A percentile compares a stretch with the other conserved stretches of the same genome.
phyloP scores from a whole-genome alignment of 2,329 filamentous ascomycete species.

The Hymenoscyphus albidus region DNA sequence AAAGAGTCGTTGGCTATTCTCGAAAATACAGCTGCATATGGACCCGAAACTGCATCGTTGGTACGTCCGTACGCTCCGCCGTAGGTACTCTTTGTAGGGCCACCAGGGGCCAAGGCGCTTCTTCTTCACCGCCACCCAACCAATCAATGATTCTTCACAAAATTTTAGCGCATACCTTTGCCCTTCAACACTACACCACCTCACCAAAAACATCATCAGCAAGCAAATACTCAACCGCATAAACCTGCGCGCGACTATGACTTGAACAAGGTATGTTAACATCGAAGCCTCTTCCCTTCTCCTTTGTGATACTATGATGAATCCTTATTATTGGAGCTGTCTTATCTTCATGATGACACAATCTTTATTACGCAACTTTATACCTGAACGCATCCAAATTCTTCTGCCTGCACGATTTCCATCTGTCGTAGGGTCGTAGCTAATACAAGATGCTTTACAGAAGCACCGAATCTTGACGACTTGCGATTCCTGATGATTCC shows the following conservation, averaged over 20 bases:
- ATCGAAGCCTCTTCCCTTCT: neutral
- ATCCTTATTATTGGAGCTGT: slow-evolving; percentile 38
- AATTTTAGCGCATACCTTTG: neutral
- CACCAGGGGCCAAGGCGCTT: no score
- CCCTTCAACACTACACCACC: neutral
- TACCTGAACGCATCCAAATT: slow-evolving; percentile 24
- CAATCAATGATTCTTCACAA: neutral
- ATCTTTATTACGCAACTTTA: slow-evolving; percentile 33
- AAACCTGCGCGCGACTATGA: slow-evolving; percentile 8
- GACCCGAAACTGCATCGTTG: neutral
- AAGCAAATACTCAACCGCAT: neutral
- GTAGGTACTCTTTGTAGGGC: neutral
- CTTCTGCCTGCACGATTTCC: slow-evolving; percentile 1
- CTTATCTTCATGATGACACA: slow-evolving; percentile 34
- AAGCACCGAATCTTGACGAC: neutral
- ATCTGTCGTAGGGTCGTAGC: neutral
- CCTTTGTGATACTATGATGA: slow-evolving; percentile 25
- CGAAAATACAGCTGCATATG: neutral
- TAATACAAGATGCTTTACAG: slow-evolving; percentile 1
- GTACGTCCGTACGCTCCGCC: neutral
- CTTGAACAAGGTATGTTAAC: slow-evolving; percentile 20
- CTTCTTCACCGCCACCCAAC: neutral
- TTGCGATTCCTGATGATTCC: neutral
- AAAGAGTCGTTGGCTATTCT: neutral
- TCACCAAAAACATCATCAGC: neutral